These are phyloP conservation scores for Neocatenulostroma microsporum DNA, from an alignment of 2,329 filamentous ascomycete genomes.

Conservation along the genomic window DNA sequence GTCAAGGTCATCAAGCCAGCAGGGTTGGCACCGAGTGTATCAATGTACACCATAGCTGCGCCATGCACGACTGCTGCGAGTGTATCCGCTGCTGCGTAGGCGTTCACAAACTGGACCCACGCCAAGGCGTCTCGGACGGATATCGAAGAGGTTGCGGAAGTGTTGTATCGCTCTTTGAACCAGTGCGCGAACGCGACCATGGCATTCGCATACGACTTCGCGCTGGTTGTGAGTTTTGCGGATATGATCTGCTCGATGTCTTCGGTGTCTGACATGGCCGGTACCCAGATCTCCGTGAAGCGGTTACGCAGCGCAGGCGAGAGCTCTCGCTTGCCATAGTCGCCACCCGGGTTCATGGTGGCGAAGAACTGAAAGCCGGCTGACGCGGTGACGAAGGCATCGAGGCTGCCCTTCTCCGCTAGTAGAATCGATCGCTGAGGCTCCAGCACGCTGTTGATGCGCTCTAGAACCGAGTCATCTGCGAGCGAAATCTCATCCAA, in stretches of 20 bases:
- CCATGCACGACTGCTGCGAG: constrained; percentile 60
- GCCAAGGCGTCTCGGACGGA: constrained; percentile 88
- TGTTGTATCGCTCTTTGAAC: constrained; percentile 77
- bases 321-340: constrained; percentile 96
- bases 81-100: constrained; percentile 13
- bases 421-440: constrained; percentile 76
- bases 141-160: constrained; percentile 66
- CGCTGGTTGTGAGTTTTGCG: constrained; percentile 57
- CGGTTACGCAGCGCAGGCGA: constrained; percentile 91
- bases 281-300: constrained; percentile 98
- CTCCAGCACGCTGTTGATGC: constrained; percentile 93
- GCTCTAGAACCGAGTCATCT: constrained; percentile 92
- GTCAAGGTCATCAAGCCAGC: constrained; percentile 74
- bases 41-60: constrained; percentile 90
- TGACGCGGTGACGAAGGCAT: constrained; percentile 68
- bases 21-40: constrained; percentile 90
- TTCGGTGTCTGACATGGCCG: constrained; percentile 71
- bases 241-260: constrained; percentile 83
- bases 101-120: constrained; percentile 89
- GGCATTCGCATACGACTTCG: constrained; percentile 52
- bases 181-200: constrained; percentile 87
- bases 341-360: constrained; percentile 98
- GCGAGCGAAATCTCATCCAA: constrained; percentile 97
- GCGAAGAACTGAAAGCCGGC: constrained; percentile 91
- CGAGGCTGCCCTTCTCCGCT: constrained; percentile 83